Evolutionary conservation across 1,139 yeast species (phyloP).

Genomic region (Candida sojae): DNA sequence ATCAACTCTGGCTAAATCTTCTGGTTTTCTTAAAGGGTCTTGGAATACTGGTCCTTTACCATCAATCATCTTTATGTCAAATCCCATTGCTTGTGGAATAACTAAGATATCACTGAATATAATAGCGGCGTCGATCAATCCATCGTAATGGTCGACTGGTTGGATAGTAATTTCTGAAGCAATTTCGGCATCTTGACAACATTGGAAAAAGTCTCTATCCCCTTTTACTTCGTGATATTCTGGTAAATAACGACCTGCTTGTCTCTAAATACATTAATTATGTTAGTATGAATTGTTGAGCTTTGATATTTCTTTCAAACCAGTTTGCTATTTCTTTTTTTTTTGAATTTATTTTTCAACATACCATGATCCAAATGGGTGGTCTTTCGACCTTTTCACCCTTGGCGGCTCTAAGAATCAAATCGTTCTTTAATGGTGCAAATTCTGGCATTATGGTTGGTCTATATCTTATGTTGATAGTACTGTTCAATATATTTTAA

Average conservation of each 20-base stretch:
- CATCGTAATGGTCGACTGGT: slow-evolving; percentile 88
- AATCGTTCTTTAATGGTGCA: slow-evolving; percentile 81
- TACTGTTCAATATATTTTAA: too few relatives aligned
- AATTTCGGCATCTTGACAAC: slow-evolving; percentile 89
- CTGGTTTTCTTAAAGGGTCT: slow-evolving; percentile 76
- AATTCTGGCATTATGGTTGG: slow-evolving; percentile 37
- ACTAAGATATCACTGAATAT: slow-evolving; percentile 94
- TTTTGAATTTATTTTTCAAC: slow-evolving; percentile 17
- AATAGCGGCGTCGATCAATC: slow-evolving; percentile 93
- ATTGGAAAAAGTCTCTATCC: slow-evolving; percentile 85
- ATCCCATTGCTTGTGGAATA: slow-evolving; percentile 98
- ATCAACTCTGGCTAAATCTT: slow-evolving; percentile 61
- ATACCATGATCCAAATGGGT: slow-evolving; percentile 95
- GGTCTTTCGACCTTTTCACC: slow-evolving; percentile 91
- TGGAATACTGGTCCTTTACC: slow-evolving; percentile 95
- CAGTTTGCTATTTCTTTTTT: background rate
- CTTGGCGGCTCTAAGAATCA: slow-evolving; percentile 83
- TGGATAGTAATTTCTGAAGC: slow-evolving; percentile 95
- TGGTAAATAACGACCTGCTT: slow-evolving; percentile 86
- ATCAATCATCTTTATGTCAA: slow-evolving; percentile 90
- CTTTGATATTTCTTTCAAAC: too few relatives aligned
- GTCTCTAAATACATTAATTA: slow-evolving; percentile 44
- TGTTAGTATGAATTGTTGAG: too few relatives aligned
- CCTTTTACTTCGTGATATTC: slow-evolving; percentile 92
- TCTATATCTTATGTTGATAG: background rate